A percentile compares a stretch with the other conserved stretches of the same genome.
phyloP scores from a whole-genome alignment of 305 asterid species.

The Fraxinus greggii region DNA sequence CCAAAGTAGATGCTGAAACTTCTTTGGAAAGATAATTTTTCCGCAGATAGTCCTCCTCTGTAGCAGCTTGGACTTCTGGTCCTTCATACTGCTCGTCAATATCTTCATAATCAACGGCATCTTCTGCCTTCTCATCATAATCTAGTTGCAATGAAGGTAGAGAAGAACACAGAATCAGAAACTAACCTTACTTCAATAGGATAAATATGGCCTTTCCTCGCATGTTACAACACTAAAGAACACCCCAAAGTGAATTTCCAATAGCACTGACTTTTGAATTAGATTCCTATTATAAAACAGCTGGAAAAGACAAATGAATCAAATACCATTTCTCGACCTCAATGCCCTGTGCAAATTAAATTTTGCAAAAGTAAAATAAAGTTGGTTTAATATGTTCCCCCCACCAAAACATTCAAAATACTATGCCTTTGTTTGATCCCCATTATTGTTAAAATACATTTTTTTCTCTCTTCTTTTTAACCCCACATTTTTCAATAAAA shows the following conservation, averaged over 20 bases:
- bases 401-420: neutral
- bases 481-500: neutral
- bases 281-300: neutral
- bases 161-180: conserved; percentile 23
- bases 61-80: conserved; percentile 85
- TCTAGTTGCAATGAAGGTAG: conserved; percentile 44
- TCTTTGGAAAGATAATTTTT: conserved; percentile 57
- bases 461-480: neutral
- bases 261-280: neutral
- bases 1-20: conserved; percentile 55
- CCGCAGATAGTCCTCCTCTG: conserved; percentile 91
- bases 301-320: neutral
- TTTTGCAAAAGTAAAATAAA: neutral
- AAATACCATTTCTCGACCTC: conserved; percentile 1
- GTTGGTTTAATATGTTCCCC: neutral
- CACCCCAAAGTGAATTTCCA: neutral
- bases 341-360: neutral
- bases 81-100: conserved; percentile 98
- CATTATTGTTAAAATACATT: neutral
- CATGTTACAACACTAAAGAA: conserved; percentile 4
- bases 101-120: conserved; percentile 98
- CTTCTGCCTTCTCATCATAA: conserved; percentile 89
- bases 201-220: conserved; percentile 4
- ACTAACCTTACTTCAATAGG: conserved; percentile 2
- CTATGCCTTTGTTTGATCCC: neutral